Evolutionary conservation across 495 filamentous ascomycete genomes (phyloP), one percentile per base, ranked within the genome.

Genomic region (Bacidia rubella): DNA sequence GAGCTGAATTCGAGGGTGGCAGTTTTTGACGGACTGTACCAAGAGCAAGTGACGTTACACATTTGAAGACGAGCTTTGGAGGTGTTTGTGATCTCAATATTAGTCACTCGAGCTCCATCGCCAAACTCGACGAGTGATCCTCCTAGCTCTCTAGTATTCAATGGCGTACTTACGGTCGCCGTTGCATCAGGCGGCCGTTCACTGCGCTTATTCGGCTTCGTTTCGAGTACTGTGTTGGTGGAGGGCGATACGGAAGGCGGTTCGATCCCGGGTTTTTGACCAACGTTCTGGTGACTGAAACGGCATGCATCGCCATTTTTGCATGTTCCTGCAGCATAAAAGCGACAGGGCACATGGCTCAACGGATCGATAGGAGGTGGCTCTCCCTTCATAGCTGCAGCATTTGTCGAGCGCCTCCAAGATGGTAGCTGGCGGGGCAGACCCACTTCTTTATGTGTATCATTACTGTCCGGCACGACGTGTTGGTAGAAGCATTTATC

Each of bases 21-120:
- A 10, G 40, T 52, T 39, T 56, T 56, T 23, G 54, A 56, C 9
- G 54, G 54, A 20, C 35, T 39, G 17, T 47, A 56, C 54, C 54
- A 56, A 15, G 24, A 17, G 49, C 54, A 56, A 20, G 9, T 56
- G 19, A 56, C 49, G 40, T 52, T 56, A 41, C 39, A 39, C 40
- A 56, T 45, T 40, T 46, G 49, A 15, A 52, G 40, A 22, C 48
- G 49, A 29, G 35, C 54, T 12, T 11, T 38, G 7, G 39, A 32
- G 32, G 54, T 35, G n/a, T 27, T 26, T 23, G 48, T n/a, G 15
- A 41, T 23, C 19, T 52, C 27, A 41, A 56, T 52, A 35, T 26
- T 47, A 17, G 47, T 1, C 15, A 56, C 39, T 17, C 27, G 20
- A 19, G 38, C 54, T 5, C 54, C 54, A 19, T 24, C n/a, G 21